phyloP scores from a whole-genome alignment of 768 basidiomycete genomes.

The Butyriboletus loyo region DNA sequence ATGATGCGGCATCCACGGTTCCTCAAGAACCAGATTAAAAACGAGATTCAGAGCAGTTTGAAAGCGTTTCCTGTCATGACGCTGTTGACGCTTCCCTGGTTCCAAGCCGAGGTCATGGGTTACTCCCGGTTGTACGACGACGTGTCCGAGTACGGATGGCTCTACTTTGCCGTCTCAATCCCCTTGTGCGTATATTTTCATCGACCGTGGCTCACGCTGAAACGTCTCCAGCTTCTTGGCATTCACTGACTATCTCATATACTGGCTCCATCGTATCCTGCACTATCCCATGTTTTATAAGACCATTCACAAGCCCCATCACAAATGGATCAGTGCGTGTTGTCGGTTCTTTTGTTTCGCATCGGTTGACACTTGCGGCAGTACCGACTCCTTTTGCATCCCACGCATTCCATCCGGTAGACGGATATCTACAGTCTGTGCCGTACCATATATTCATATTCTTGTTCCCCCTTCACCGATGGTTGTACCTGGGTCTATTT shows the following conservation, averaged over 20 bases:
- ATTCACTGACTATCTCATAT: constrained; percentile 91
- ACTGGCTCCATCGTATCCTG: constrained; percentile 93
- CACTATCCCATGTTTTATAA: constrained; percentile 90
- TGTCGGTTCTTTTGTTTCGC: not conserved
- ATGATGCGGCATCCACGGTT: constrained; percentile 96
- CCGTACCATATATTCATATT: constrained; percentile 94
- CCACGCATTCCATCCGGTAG: constrained; percentile 95
- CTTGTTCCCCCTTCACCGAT: constrained; percentile 87
- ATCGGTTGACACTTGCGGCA: constrained; percentile 31
- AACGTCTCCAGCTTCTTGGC: constrained; percentile 56
- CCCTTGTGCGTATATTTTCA: constrained; percentile 50
- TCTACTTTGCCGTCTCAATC: constrained; percentile 65
- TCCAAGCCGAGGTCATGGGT: constrained; percentile 88
- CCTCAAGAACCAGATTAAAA: constrained; percentile 78
- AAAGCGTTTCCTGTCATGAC: constrained; percentile 81
- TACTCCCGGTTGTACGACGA: constrained; percentile 76
- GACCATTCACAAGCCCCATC: constrained; percentile 92
- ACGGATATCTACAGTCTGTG: constrained; percentile 90
- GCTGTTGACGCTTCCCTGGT: constrained; percentile 88
- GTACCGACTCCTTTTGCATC: constrained; percentile 98
- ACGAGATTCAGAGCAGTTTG: constrained; percentile 75
- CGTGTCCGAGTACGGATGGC: constrained; percentile 75
- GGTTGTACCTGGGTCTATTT: constrained; percentile 81
- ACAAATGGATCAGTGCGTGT: constrained; percentile 91
- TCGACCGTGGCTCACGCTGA: not conserved